Conservation (phyloP, 768 basidiomycete species). For the Paxillus rubicundulus region DNA sequence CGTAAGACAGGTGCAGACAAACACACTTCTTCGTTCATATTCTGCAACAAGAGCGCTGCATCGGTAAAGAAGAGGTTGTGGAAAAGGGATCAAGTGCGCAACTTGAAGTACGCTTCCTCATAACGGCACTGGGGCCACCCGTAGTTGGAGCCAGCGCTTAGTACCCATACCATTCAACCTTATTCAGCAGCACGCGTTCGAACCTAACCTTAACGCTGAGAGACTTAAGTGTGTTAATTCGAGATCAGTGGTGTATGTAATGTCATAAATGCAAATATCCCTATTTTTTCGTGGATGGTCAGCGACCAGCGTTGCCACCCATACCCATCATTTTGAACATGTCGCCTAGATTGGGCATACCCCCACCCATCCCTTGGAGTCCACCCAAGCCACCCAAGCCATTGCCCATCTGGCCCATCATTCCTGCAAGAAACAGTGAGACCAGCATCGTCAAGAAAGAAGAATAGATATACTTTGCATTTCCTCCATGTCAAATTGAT, state of each 20-base stretch:
- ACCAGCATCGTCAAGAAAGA: slow-evolving; percentile 1
- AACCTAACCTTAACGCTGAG: slow-evolving; percentile 29
- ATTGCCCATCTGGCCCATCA: slow-evolving; percentile 87
- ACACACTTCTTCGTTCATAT: slow-evolving; percentile 74
- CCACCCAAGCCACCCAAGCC: slow-evolving; percentile 60
- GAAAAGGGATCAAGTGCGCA: slow-evolving; percentile 41
- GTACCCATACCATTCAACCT: slow-evolving; percentile 2
- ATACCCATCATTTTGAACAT: slow-evolving; percentile 91
- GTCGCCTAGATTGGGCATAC: slow-evolving; percentile 69
- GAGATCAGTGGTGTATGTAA: slow-evolving; percentile 9
- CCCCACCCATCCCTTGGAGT: slow-evolving; percentile 50
- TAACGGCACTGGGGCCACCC: slow-evolving; percentile 18
- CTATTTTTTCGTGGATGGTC: slow-evolving; percentile 8
- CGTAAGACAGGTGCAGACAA: slow-evolving; percentile 81
- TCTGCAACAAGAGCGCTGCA: slow-evolving; percentile 69
- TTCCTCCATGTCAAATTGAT: slow-evolving; percentile 89
- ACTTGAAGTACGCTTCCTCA: slow-evolving; percentile 20
- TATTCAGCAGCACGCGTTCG: neutral
- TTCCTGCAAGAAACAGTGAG: slow-evolving; percentile 46
- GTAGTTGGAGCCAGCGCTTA: neutral
- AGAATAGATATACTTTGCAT: slow-evolving; percentile 69
- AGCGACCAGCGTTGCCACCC: slow-evolving; percentile 48
- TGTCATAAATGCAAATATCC: slow-evolving; percentile 16
- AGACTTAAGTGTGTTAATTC: slow-evolving; percentile 15
- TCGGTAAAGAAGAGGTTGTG: slow-evolving; percentile 59